Conservation (phyloP, 1,284 basidiomycete species). For the Pisolithus thermaeus region DNA sequence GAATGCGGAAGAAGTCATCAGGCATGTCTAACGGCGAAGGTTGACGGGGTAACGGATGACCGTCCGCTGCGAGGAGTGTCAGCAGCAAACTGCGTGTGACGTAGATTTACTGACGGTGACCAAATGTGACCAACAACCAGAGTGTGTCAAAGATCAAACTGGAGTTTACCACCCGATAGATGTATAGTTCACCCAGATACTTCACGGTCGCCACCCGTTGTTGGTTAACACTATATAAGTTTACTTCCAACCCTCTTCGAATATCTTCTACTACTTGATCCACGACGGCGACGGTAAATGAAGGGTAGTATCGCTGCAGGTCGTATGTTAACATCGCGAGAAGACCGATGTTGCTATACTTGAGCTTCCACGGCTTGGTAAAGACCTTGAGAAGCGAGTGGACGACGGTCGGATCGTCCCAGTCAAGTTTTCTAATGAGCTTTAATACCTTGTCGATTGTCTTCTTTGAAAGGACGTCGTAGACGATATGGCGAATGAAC, state of each 20-base stretch:
- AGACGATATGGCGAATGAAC: constrained; percentile 91
- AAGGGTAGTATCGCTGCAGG: constrained; percentile 86
- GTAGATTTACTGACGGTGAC: constrained; percentile 69
- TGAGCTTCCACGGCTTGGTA: constrained; percentile 96
- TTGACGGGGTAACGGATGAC: constrained; percentile 81
- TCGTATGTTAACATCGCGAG: constrained; percentile 93
- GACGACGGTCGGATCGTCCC: constrained; percentile 70
- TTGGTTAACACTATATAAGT: constrained; percentile 94
- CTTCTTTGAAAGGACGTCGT: constrained; percentile 85
- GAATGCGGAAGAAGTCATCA: constrained; percentile 93
- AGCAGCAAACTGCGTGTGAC: constrained; percentile 2
- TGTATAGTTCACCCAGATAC: constrained; percentile 96
- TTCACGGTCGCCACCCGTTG: constrained; percentile 86
- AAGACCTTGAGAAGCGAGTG: constrained; percentile 73
- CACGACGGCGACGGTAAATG: constrained; percentile 83
- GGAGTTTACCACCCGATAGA: constrained; percentile 90
- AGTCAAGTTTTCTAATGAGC: constrained; percentile 89
- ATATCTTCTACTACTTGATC: constrained; percentile 95
- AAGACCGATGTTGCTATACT: constrained; percentile 86
- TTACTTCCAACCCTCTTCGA: constrained; percentile 86
- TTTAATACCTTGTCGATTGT: constrained; percentile 92
- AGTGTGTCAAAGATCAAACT: constrained; percentile 89
- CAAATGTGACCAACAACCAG: constrained; percentile 95
- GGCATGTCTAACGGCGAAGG: constrained; percentile 80
- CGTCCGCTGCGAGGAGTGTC: constrained; percentile 57